These are phyloP conservation scores for Phytophthora europaea DNA, from an alignment of 352 stramenopile species.

Conservation along the genomic window DNA sequence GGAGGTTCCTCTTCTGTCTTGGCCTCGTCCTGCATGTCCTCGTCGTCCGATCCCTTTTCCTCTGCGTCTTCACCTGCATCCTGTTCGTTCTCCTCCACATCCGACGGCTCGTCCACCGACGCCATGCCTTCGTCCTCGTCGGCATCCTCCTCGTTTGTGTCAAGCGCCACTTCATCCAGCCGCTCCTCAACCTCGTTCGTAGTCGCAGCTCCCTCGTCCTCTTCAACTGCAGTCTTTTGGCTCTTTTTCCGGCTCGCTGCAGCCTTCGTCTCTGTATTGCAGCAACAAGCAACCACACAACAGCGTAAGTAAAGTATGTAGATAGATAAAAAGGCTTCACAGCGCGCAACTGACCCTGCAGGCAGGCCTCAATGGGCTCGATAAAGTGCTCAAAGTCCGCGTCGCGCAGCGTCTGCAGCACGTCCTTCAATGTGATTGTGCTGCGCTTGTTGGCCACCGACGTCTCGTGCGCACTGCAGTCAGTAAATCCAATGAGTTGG, in stretches of 20 bases:
- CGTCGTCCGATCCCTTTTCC: slow-evolving; percentile 21
- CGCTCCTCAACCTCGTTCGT: slow-evolving; percentile 43
- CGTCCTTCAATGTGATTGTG: slow-evolving; percentile 82
- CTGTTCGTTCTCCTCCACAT: slow-evolving; percentile 29
- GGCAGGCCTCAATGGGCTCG: slow-evolving; percentile 69
- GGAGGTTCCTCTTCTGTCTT: slow-evolving; percentile 21
- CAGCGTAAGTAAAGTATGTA: neutral
- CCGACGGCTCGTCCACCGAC: slow-evolving; percentile 47
- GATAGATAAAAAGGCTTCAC: neutral
- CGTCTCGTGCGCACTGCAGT: slow-evolving; percentile 71
- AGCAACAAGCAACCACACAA: slow-evolving; percentile 11
- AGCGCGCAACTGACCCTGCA: slow-evolving; percentile 56
- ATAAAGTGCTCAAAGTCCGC: slow-evolving; percentile 87
- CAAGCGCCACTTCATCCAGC: slow-evolving; percentile 42
- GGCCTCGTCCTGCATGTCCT: slow-evolving; percentile 17
- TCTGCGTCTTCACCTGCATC: slow-evolving; percentile 34
- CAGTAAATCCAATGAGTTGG: neutral
- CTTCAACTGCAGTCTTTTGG: slow-evolving; percentile 24
- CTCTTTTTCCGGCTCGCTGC: slow-evolving; percentile 43
- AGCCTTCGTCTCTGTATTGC: slow-evolving; percentile 56
- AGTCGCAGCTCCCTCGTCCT: slow-evolving; percentile 39
- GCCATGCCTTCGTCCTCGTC: slow-evolving; percentile 58
- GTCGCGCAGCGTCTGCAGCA: slow-evolving; percentile 74
- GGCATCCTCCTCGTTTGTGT: slow-evolving; percentile 45
- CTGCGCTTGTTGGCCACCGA: slow-evolving; percentile 77